These are phyloP conservation scores for Dispira simplex DNA, from an alignment of 192 early-diverging fungal species.

Conservation along the genomic window DNA sequence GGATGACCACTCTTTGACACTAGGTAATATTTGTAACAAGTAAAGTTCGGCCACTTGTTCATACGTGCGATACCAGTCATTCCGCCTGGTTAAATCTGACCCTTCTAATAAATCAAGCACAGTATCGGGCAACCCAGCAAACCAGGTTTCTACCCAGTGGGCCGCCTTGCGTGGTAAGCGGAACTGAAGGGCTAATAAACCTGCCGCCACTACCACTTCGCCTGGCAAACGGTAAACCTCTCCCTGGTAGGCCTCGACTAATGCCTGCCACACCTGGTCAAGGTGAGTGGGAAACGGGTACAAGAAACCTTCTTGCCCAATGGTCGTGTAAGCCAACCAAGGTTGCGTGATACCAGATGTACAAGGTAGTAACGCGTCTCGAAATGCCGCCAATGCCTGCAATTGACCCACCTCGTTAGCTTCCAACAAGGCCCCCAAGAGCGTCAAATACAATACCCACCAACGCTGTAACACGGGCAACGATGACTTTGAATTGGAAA, in stretches of 20 bases:
- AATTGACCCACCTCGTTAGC: background rate
- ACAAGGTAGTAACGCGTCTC: background rate
- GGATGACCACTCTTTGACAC: background rate
- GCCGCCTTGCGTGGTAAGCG: background rate
- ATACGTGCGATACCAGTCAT: background rate
- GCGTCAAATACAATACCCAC: conserved; percentile 11
- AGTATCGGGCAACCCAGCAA: background rate
- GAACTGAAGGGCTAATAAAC: conserved; percentile 7
- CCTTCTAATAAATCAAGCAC: conserved; percentile 4
- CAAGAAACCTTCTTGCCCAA: background rate
- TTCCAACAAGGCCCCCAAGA: background rate
- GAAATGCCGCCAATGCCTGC: background rate
- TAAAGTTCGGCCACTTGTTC: conserved; percentile 7
- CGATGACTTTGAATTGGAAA: background rate
- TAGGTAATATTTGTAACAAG: background rate
- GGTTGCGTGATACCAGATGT: background rate
- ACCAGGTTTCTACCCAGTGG: conserved; percentile 1
- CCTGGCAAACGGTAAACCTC: background rate
- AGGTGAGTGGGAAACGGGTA: background rate
- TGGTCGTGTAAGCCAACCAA: background rate
- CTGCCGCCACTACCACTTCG: background rate
- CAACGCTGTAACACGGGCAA: background rate
- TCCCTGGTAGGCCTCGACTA: background rate
- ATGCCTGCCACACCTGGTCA: background rate
- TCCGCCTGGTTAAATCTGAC: background rate